Base-by-base conservation (phyloP, 1,284 basidiomycete genomes). In the Austroboletus rostrupii region DNA sequence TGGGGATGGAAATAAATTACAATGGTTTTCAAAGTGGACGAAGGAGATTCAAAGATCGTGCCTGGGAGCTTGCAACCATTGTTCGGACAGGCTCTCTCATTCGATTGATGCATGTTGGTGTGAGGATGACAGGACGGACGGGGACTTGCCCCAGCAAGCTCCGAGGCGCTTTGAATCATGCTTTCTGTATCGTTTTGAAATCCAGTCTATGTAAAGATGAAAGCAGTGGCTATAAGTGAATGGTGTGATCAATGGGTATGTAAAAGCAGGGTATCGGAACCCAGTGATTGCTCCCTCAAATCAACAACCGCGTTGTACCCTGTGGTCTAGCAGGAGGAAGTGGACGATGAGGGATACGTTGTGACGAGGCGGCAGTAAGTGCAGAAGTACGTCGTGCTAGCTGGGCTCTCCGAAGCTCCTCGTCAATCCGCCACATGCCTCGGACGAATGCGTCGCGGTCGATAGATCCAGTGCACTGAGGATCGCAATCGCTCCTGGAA, bases 391-490 rank as follows among this genome's bases (percentile, higher is more conserved):
- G 72, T 17, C 59, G 61, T 14, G 57, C 60, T 35, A 77, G 62
- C 57, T 83, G 79, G 14, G 76, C 74, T 41, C 77, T 76, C 14
- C 84, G 73, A n/a, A 92, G 74, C 58, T 90, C 88, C 64, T 90
- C 87, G 67, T 92, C 89, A 33, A 92, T 87, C 19, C 80, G 76
- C 87, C 87, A 89, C 87, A 90, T 90, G 36, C 87, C 90, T 51
- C 74, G 77, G 28, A 81, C 76, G 60, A 92, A 92, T 16, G 71
- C 71, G 11, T 87, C 85, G 5, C 78, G 71, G 56, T 82, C 78
- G 13, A 91, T 72, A 23, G 72, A 74, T 8, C 85, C 86, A 29
- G 66, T 71, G 3, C 71, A 66, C 10, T 69, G 65, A 4, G 77
- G 66, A 61, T 90, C 87, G 57, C 82, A 86, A 58, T 87, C 85